A percentile compares a stretch with the other conserved stretches of the same genome.
These are phyloP conservation scores for Suillus decipiens DNA, from an alignment of 768 basidiomycete genomes.

Conservation along the genomic window DNA sequence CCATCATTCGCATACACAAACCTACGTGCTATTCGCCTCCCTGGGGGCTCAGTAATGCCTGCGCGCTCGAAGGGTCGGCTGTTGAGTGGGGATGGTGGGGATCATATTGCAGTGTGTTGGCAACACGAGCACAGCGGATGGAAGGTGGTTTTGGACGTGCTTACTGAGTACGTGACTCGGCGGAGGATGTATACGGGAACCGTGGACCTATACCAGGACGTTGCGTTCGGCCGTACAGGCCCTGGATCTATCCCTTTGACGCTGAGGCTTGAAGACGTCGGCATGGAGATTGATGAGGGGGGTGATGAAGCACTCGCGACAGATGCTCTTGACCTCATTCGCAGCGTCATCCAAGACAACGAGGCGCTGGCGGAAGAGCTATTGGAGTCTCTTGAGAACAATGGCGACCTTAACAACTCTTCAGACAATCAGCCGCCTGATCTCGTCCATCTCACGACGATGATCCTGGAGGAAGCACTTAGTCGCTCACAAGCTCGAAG, in stretches of 20 bases:
- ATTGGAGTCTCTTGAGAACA: conserved; percentile 57
- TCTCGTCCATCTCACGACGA: conserved; percentile 76
- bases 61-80: conserved; percentile 67
- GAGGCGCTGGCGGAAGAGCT: conserved; percentile 62
- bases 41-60: conserved; percentile 74
- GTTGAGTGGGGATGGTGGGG: conserved; percentile 70
- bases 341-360: conserved; percentile 64
- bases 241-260: conserved; percentile 39
- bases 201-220: conserved; percentile 48
- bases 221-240: conserved; percentile 50
- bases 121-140: conserved; percentile 82
- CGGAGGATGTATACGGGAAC: conserved; percentile 45
- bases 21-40: conserved; percentile 64
- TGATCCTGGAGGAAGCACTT: conserved; percentile 78
- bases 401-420: conserved; percentile 11
- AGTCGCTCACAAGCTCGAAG: conserved; percentile 48
- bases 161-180: conserved; percentile 73
- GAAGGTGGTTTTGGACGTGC: conserved; percentile 80
- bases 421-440: conserved; percentile 57
- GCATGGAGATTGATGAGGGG: conserved; percentile 63
- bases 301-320: conserved; percentile 69
- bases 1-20: conserved; percentile 65
- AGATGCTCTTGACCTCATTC: conserved; percentile 24
- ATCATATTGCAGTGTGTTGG: conserved; percentile 73
- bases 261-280: conserved; percentile 65